phyloP scores from a whole-genome alignment of 176 grass and related monocot species.

The Elymus sibiricus region DNA sequence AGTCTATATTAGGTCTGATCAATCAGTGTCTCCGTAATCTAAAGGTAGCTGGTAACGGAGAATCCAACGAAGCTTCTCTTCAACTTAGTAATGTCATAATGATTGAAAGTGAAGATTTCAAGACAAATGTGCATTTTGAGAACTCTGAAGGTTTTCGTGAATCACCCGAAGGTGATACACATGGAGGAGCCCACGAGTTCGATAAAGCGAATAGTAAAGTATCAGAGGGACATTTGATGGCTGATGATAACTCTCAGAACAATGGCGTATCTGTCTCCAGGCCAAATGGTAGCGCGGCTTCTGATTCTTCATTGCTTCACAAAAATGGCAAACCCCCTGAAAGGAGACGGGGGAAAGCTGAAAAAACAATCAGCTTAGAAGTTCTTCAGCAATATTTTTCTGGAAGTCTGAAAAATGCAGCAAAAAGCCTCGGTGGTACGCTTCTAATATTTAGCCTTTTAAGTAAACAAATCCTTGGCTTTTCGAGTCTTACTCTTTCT shows the following conservation, averaged over 20 bases:
- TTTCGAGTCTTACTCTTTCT: background rate
- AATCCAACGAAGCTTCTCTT: conserved; percentile 36
- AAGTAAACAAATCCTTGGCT: background rate
- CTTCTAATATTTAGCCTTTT: conserved; percentile 22
- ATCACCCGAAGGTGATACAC: conserved; percentile 29
- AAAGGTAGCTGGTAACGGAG: conserved; percentile 51
- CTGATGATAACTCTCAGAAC: conserved; percentile 38
- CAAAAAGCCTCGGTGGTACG: conserved; percentile 91
- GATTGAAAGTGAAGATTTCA: conserved; percentile 47
- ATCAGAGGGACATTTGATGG: conserved; percentile 32
- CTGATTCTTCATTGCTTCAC: conserved; percentile 49
- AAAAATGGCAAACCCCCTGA: conserved; percentile 53
- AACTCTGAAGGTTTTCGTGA: conserved; percentile 35
- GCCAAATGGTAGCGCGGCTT: conserved; percentile 41
- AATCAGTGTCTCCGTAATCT: conserved; percentile 62
- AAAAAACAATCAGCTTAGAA: conserved; percentile 91
- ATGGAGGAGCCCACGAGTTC: conserved; percentile 8
- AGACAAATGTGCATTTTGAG: conserved; percentile 24
- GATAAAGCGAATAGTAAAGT: conserved; percentile 33
- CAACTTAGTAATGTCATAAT: conserved; percentile 45
- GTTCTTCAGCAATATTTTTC: conserved; percentile 96
- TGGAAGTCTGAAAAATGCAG: conserved; percentile 85
- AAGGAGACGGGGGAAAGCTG: conserved; percentile 90
- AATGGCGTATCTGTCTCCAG: conserved; percentile 39
- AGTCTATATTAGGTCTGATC: conserved; percentile 58